phyloP scores from a whole-genome alignment of 768 basidiomycete genomes.

The Nidularia pulvinata region DNA sequence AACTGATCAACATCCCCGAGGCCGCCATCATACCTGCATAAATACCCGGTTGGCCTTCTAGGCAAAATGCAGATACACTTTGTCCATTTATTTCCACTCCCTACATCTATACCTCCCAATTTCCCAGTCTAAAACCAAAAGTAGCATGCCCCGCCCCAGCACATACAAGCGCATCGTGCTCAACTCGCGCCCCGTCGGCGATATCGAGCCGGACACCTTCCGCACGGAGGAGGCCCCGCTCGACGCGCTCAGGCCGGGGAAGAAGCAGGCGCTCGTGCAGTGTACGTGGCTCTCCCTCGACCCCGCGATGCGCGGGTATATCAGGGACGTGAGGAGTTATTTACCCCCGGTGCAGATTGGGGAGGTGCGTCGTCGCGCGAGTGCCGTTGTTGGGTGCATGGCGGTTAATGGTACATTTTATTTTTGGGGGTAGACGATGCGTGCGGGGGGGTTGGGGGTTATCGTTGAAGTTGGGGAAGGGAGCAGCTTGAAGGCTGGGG shows the following conservation, averaged over 20 bases:
- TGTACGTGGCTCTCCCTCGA: slow-evolving; percentile 82
- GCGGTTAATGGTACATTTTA: neutral
- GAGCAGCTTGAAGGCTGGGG: slow-evolving; percentile 61
- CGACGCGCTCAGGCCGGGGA: slow-evolving; percentile 48
- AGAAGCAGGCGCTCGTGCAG: slow-evolving; percentile 66
- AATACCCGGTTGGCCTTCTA: no score
- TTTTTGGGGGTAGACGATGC: slow-evolving; percentile 55
- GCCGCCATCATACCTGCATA: no score
- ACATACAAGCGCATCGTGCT: slow-evolving; percentile 72
- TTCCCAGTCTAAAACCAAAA: neutral
- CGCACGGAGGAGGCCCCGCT: slow-evolving; percentile 52
- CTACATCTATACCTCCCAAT: neutral
- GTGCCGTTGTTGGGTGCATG: neutral
- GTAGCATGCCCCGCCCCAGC: neutral
- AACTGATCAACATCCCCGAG: no score
- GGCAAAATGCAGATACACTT: no score
- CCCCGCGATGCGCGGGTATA: slow-evolving; percentile 87
- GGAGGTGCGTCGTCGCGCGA: slow-evolving; percentile 30
- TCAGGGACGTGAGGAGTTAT: slow-evolving; percentile 74
- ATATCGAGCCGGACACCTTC: slow-evolving; percentile 78
- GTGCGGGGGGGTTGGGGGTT: slow-evolving; percentile 64
- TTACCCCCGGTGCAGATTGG: slow-evolving; percentile 72
- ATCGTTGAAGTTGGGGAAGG: slow-evolving; percentile 59
- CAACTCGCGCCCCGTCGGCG: slow-evolving; percentile 66
- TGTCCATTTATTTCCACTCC: neutral